phyloP scores from a whole-genome alignment of 2,329 filamentous ascomycete species.

The Fusarium sp. region DNA sequence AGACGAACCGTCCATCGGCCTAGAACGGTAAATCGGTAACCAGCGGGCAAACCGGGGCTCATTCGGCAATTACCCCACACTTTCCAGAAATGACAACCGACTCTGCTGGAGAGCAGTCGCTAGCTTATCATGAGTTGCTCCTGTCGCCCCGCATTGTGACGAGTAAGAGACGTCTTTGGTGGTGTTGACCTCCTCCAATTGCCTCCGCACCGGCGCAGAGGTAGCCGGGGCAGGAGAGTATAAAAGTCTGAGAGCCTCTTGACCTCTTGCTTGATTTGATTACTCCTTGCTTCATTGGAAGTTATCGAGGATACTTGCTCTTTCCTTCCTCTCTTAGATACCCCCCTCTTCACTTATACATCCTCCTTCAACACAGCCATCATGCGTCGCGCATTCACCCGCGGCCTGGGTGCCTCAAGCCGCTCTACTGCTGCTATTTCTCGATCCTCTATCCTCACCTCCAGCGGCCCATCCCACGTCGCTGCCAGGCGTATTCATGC shows the following conservation, averaged over 20 bases:
- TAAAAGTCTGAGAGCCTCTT: slow-evolving; percentile 31
- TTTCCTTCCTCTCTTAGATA: not conserved
- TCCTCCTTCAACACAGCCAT: slow-evolving; percentile 25
- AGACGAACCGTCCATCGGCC: slow-evolving; percentile 37
- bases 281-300: slow-evolving; percentile 29
- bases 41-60: slow-evolving; percentile 22
- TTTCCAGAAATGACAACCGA: slow-evolving; percentile 22
- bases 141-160: slow-evolving; percentile 28
- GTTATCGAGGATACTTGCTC: slow-evolving; percentile 23
- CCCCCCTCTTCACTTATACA: not conserved
- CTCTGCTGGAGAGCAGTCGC: slow-evolving; percentile 5
- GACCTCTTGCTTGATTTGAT: slow-evolving; percentile 7
- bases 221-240: slow-evolving; percentile 23
- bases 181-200: slow-evolving; percentile 22
- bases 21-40: slow-evolving; percentile 35
- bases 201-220: slow-evolving; percentile 31
- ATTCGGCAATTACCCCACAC: slow-evolving; percentile 40
- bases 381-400: slow-evolving; percentile 61
- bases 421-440: slow-evolving; percentile 45
- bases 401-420: slow-evolving; percentile 52
- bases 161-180: slow-evolving; percentile 10
- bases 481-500: slow-evolving; percentile 67
- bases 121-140: slow-evolving; percentile 37
- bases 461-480: slow-evolving; percentile 49
- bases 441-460: slow-evolving; percentile 48